A percentile compares a stretch with the other conserved stretches of the same genome.
These are phyloP conservation scores for Austroboletus eburneus DNA, from an alignment of 768 basidiomycete species.

Conservation along the genomic window DNA sequence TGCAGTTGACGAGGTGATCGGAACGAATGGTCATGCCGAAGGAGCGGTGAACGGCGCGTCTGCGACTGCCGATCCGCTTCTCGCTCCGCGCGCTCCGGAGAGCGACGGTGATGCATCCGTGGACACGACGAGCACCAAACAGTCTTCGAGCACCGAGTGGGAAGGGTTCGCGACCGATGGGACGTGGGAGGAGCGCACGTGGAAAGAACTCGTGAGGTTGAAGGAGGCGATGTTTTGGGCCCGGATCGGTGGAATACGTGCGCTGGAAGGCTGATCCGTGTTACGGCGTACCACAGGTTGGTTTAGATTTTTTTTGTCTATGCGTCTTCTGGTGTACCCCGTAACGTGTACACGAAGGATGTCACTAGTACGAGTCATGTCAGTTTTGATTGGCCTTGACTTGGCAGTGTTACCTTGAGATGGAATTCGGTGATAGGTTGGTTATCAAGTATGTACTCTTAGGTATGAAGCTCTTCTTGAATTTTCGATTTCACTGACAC, in stretches of 20 bases:
- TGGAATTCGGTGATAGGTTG: too few species aligned
- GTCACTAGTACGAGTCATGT: too few species aligned
- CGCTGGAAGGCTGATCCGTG: slow-evolving; percentile 4
- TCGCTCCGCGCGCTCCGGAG: background rate
- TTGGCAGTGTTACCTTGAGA: too few species aligned
- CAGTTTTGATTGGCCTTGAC: too few species aligned
- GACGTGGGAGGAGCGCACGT: slow-evolving; percentile 84
- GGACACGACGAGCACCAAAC: slow-evolving; percentile 24
- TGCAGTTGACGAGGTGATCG: background rate
- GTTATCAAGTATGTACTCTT: too few species aligned
- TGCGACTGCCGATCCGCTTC: background rate
- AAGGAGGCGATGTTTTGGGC: slow-evolving; percentile 89
- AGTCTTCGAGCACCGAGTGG: slow-evolving; percentile 20
- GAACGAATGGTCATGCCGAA: background rate
- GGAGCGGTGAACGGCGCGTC: background rate
- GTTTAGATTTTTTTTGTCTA: too few species aligned
- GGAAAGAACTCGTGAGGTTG: slow-evolving; percentile 71
- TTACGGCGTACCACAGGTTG: too few species aligned
- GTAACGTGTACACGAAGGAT: too few species aligned
- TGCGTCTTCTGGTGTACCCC: too few species aligned
- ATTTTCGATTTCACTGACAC: too few species aligned
- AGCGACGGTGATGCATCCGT: slow-evolving; percentile 12
- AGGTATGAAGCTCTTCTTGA: too few species aligned
- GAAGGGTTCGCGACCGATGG: slow-evolving; percentile 56
- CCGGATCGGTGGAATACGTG: slow-evolving; percentile 53